Evolutionary conservation across 2,329 filamentous ascomycete species (phyloP).

Genomic region (Fusarium chaquense): DNA sequence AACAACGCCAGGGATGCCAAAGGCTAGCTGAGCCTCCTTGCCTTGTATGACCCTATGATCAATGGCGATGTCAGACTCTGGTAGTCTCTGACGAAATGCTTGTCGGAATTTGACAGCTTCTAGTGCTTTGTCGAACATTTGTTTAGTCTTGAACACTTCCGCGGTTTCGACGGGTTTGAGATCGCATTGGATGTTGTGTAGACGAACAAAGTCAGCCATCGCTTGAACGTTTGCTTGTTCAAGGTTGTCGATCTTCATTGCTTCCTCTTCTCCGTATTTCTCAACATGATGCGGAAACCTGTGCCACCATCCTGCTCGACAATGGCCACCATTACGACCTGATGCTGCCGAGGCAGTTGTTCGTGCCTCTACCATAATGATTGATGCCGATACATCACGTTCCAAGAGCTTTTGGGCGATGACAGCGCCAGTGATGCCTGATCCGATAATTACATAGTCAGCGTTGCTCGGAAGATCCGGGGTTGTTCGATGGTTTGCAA

Average conservation of each 20-base stretch:
- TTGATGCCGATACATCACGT: background rate
- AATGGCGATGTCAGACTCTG: background rate
- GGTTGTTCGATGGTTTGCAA: background rate
- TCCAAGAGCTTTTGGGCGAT: background rate
- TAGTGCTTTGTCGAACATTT: background rate
- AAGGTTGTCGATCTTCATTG: background rate
- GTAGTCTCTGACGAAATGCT: background rate
- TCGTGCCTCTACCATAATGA: constrained; percentile 1
- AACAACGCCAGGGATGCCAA: background rate
- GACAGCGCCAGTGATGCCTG: background rate
- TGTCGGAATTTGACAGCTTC: background rate
- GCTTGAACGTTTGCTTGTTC: background rate
- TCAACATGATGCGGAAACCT: background rate
- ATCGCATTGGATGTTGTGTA: background rate
- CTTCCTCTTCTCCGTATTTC: background rate
- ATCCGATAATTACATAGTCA: background rate
- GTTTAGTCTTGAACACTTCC: background rate
- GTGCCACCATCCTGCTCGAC: background rate
- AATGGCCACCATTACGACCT: constrained; percentile 1
- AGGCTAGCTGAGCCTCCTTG: background rate
- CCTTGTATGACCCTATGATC: background rate
- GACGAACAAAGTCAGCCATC: background rate
- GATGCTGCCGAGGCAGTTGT: background rate
- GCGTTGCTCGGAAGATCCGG: background rate
- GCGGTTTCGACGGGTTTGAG: background rate